phyloP scores from a whole-genome alignment of 2,329 filamentous ascomycete genomes.

The Neoarthrinium moseri region DNA sequence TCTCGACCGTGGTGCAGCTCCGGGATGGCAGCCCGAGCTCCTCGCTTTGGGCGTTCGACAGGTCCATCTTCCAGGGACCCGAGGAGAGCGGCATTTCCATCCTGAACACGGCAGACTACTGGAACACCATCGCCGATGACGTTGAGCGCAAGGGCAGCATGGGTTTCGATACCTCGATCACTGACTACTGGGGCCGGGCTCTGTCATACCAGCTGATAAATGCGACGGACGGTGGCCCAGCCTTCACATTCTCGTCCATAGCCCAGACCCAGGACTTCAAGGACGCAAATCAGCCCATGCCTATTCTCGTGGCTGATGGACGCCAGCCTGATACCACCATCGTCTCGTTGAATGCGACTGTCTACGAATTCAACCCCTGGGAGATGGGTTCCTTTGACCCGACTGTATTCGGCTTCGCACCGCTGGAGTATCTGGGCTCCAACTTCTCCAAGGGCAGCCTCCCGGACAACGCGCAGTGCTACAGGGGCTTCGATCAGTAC shows the following conservation, averaged over 20 bases:
- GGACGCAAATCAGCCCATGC: conserved; percentile 65
- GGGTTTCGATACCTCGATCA: conserved; percentile 64
- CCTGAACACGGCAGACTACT: conserved; percentile 51
- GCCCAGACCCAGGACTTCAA: conserved; percentile 61
- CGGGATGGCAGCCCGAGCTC: conserved; percentile 27
- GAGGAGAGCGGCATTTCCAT: conserved; percentile 23
- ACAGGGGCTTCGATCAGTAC: conserved; percentile 78
- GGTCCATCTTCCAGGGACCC: conserved; percentile 34
- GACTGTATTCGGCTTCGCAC: conserved; percentile 68
- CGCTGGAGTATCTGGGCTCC: conserved; percentile 69
- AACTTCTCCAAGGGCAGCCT: conserved; percentile 66
- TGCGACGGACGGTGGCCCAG: conserved; percentile 62
- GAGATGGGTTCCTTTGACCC: conserved; percentile 79
- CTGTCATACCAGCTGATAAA: conserved; percentile 72
- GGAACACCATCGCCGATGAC: conserved; percentile 52
- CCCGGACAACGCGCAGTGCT: conserved; percentile 56
- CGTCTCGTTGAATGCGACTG: conserved; percentile 69
- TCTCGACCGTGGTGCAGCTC: conserved; percentile 55
- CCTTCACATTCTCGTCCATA: conserved; percentile 74
- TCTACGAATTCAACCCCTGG: conserved; percentile 77
- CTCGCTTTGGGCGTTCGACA: conserved; percentile 33
- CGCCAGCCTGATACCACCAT: conserved; percentile 60
- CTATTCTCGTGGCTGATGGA: conserved; percentile 70
- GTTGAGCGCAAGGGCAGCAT: conserved; percentile 63
- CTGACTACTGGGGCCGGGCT: conserved; percentile 73